Base-by-base conservation (phyloP, 495 filamentous ascomycete genomes). In the Penicillium maclennaniae region DNA sequence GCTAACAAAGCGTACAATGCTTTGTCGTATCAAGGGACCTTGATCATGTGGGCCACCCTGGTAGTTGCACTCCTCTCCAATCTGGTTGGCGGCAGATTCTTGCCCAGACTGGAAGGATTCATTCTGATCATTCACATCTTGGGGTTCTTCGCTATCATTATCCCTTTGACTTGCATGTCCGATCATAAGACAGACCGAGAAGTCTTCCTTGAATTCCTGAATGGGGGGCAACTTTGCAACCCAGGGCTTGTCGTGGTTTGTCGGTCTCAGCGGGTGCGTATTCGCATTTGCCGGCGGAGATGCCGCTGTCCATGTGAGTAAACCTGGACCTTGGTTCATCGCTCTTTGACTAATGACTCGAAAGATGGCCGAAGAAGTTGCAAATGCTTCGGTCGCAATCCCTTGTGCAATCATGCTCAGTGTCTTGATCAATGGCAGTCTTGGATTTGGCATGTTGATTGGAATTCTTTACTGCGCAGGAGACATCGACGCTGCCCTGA, bases 91-190 rank as follows among this genome's bases (percentile, higher is more conserved):
- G 71, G 70, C 4, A 64, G 66, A 15, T 51, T 58, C 14, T 61
- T 80, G 1, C 73, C 74, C 8, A 67, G 69, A 36, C 46, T 76
- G 28, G 73, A 79, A 47, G 61, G 47, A 6, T 4, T 71, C 8
- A 49, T 75, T 9, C 54, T 79, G 2, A 54, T 74, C 10, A 21
- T 77, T 5, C 74, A 79, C 41, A 44, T 78, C 15, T 21, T 69
- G 9, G 73, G 72, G 16, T 75, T 79, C 54, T 77, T 80, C 47
- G 72, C 64, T 9, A 66, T 82, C 45, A 50, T 80, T 6, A 75
- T 80, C 41, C 68, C 73, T 15, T 38, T 67, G 1, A 37, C 45
- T 16, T 54, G 63, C 37, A 62, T 58, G 44, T 62, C 67, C 10
- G 52, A 64, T 36, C 59, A 66, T 41, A 53, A 46, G n/a, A 41